Conservation (phyloP, 1,284 basidiomycete genomes). For the Ceratobasidium theobromae region DNA sequence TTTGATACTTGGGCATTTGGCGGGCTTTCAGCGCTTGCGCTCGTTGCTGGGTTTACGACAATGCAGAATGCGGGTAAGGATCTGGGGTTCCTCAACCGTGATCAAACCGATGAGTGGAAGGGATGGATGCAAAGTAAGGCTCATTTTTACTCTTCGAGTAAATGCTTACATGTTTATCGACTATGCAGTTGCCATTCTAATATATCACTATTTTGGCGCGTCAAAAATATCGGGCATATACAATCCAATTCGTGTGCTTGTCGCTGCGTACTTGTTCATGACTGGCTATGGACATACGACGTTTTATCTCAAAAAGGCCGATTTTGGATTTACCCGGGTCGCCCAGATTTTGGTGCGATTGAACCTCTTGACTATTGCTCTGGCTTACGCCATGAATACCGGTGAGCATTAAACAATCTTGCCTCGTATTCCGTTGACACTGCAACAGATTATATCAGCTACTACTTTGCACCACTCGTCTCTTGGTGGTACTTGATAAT, state of each 20-base stretch:
- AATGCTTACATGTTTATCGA: not conserved
- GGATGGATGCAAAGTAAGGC: conserved; percentile 91
- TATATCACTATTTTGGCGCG: conserved; percentile 86
- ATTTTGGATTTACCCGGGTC: conserved; percentile 76
- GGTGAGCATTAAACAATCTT: not conserved
- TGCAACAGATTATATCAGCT: conserved; percentile 69
- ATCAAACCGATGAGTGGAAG: conserved; percentile 94
- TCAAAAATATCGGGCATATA: conserved; percentile 88
- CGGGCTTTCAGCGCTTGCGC: conserved; percentile 55
- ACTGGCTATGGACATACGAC: conserved; percentile 73
- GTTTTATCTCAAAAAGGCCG: conserved; percentile 82
- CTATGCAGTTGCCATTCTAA: conserved; percentile 71
- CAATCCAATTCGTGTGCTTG: conserved; percentile 83
- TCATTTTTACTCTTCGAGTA: not conserved
- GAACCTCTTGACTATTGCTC: conserved; percentile 76
- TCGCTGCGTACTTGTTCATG: conserved; percentile 85
- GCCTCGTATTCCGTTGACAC: not conserved
- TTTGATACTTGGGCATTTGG: conserved; percentile 70
- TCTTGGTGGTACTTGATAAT: conserved; percentile 84
- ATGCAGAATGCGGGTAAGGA: conserved; percentile 75
- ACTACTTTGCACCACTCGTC: conserved; percentile 84
- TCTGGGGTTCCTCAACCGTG: conserved; percentile 81
- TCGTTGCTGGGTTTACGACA: conserved; percentile 63
- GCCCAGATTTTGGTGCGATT: conserved; percentile 79
- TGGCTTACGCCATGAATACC: conserved; percentile 88